Percentiles rank a stretch among this genome's conserved stretches.
phyloP scores from a whole-genome alignment of 1,284 basidiomycete species.

The Serendipita sp. region DNA sequence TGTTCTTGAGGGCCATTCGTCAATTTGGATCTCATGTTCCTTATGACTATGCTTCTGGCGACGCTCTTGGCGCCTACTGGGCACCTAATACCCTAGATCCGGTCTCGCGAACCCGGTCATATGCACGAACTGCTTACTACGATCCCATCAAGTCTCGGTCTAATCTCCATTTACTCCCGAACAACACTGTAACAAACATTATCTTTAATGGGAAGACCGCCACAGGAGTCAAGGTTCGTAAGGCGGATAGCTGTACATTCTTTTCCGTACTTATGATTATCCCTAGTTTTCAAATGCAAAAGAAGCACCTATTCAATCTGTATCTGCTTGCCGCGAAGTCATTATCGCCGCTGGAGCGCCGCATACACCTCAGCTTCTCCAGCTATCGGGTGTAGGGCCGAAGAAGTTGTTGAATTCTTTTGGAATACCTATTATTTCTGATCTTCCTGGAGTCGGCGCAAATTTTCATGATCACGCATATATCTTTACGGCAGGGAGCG shows the following conservation, averaged over 20 bases:
- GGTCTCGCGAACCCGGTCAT: background rate
- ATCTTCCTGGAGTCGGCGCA: slow-evolving; percentile 28
- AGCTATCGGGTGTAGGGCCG: slow-evolving; percentile 34
- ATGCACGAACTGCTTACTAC: slow-evolving; percentile 1
- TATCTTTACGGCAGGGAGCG: background rate
- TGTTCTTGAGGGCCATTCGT: background rate
- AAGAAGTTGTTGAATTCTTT: slow-evolving; percentile 17
- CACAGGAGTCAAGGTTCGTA: background rate
- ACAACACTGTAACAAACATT: slow-evolving; percentile 5
- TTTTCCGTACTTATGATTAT: too few species aligned
- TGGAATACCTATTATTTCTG: slow-evolving; percentile 20
- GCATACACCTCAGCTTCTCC: slow-evolving; percentile 35
- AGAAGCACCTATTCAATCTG: background rate
- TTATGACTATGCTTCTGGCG: background rate
- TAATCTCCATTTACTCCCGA: slow-evolving; percentile 8
- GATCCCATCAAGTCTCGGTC: background rate
- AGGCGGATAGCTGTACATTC: background rate
- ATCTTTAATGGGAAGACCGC: background rate
- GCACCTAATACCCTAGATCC: slow-evolving; percentile 3
- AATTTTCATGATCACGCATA: slow-evolving; percentile 45
- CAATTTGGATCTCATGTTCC: background rate
- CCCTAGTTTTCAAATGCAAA: background rate
- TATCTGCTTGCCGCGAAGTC: slow-evolving; percentile 9
- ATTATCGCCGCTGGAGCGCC: slow-evolving; percentile 23
- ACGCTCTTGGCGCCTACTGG: slow-evolving; percentile 6